These are phyloP conservation scores for Hanseniaspora uvarum DNA, from an alignment of 1,139 yeast species.

Conservation along the genomic window DNA sequence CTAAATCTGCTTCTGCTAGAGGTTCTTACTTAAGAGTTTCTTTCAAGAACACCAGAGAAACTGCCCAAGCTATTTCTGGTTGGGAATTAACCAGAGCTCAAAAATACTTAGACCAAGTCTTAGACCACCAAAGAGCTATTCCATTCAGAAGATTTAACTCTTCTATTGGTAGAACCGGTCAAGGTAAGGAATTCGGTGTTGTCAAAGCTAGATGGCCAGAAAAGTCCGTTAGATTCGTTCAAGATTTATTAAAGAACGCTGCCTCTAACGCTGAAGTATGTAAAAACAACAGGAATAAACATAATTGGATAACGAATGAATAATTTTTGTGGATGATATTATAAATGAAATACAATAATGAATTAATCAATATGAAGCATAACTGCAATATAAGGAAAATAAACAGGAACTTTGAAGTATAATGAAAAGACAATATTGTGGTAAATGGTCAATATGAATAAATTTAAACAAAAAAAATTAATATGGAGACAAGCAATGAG, in stretches of 20 bases:
- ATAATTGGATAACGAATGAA: neutral
- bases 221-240: slow-evolving; percentile 91
- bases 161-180: slow-evolving; percentile 98
- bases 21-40: slow-evolving; percentile 99
- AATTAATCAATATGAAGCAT: neutral
- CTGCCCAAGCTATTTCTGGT: slow-evolving; percentile 96
- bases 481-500: too few species aligned
- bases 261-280: slow-evolving; percentile 91
- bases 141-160: slow-evolving; percentile 98
- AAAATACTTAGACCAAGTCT: slow-evolving; percentile 89
- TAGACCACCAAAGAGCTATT: slow-evolving; percentile 98
- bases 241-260: slow-evolving; percentile 93
- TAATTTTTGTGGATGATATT: too few species aligned
- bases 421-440: too few species aligned
- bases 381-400: neutral
- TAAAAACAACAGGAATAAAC: slow-evolving; percentile 22
- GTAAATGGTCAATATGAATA: too few species aligned
- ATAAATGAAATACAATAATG: neutral
- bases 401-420: too few species aligned
- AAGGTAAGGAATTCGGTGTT: slow-evolving; percentile 99
- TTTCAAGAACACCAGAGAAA: slow-evolving; percentile 99
- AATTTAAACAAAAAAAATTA: too few species aligned
- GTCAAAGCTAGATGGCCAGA: slow-evolving; percentile 99
- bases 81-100: slow-evolving; percentile 96
- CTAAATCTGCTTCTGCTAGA: slow-evolving; percentile 98